Evolutionary conservation across 192 early-diverging fungal genomes (phyloP).

Genomic region (Spinellus fusiger): DNA sequence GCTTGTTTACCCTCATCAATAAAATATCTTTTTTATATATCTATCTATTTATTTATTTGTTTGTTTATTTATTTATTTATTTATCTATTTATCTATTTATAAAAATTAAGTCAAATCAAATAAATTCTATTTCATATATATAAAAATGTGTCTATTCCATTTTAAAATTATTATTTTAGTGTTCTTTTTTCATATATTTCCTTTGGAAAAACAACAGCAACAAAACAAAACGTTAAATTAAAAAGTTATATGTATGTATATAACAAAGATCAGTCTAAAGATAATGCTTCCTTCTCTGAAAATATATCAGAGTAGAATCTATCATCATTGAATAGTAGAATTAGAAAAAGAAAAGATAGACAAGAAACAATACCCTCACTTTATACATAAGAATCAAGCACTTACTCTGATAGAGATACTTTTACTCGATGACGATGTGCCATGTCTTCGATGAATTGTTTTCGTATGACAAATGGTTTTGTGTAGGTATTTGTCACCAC

Average conservation of each 20-base stretch:
- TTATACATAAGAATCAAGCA: neutral
- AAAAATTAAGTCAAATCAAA: too few species aligned
- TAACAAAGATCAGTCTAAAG: neutral
- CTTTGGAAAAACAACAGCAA: neutral
- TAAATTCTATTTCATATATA: too few species aligned
- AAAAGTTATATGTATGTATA: neutral
- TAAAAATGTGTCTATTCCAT: too few species aligned
- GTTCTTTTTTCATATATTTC: too few species aligned
- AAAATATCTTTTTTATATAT: too few species aligned
- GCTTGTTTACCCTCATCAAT: too few species aligned
- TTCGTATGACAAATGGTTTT: constrained; percentile 48
- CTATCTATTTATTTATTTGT: too few species aligned
- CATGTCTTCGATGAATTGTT: constrained; percentile 44
- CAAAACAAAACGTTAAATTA: neutral
- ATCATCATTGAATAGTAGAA: neutral
- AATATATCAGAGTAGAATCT: constrained; percentile 16
- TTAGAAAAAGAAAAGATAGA: neutral
- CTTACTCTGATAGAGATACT: constrained; percentile 38
- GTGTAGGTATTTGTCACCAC: constrained; percentile 47
- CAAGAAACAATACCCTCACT: neutral
- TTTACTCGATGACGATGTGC: constrained; percentile 29
- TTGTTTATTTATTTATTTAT: too few species aligned
- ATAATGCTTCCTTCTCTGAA: neutral
- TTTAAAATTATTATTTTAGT: too few species aligned
- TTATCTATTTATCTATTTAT: too few species aligned